Evolutionary conservation across 78 protist genomes (phyloP), one percentile per base, ranked within the genome.

Genomic region (Isochrysis galbana): DNA sequence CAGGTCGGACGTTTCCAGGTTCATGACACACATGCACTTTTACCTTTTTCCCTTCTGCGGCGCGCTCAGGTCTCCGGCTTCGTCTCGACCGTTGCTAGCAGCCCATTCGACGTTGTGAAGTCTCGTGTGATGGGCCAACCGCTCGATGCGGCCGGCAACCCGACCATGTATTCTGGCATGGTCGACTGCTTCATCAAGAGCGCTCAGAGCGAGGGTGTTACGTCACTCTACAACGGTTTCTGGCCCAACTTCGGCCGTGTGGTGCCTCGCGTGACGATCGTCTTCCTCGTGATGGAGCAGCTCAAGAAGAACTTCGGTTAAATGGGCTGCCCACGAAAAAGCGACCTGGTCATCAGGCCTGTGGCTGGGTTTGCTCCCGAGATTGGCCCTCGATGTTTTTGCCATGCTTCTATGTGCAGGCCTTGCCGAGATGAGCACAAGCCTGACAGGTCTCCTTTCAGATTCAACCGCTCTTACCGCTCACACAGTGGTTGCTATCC

Each of bases 71-170:
- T 22, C 83, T 22, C 91, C 38, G 91, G 91, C 91, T 61, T 26
- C 55, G 55, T 88, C 44, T 88, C 77, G 17, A 69, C 91, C 14
- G 78, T 88, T 34, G 74, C 91, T 32, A 19, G 47, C 32, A 14
- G n/a, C 10, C 91, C 91, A 10, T 88, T 88, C 55, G 91, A 88
- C 82, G 91, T 88, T 1, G 91, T 67, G 25, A 88, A 88, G 91
- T 41, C 61, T 34, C 91, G 91, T 44, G 82, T 88, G 46, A 54
- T 88, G 83, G 82, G 82, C n/a, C 91, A 88, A 82, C 91, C 91
- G 46, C 45, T 39, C 36, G 45, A 38, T 55, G 22, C 78, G 11
- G 47, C 0, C 29, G 91, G 91, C 48, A 19, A 0, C 32, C 70
- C 70, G 70, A 51, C 0, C 14, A 36, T 61, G 29, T 88, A 88